Evolutionary conservation across 108 stramenopile genomes (phyloP), one percentile per base, ranked within the genome.

Genomic region (Skeletonema tropicum): DNA sequence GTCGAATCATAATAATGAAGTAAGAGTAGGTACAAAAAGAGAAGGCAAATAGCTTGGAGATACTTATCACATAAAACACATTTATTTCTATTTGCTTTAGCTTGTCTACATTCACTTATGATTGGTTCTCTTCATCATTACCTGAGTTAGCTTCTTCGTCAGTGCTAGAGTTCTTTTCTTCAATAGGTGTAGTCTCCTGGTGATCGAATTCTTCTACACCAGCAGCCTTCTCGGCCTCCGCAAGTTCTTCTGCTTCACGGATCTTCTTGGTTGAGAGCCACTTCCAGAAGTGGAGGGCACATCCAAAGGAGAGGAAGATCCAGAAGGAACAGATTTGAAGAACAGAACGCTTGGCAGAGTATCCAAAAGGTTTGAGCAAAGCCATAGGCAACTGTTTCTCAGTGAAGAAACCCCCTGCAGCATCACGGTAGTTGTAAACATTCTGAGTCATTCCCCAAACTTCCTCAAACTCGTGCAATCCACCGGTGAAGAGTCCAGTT

Each of bases 361-460:
- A 93, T 14, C 92, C 92, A 83, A 93, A 93, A 13, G 90, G 88
- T 71, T 93, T 91, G 39, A 93, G 64, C 15, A 93, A 59, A 19
- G 89, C 87, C 87, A 93, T 90, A 7, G 92, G 92, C 5, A 93
- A 71, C 36, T 73, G 61, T 66, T 91, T 83, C 45, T 80, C 72
- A 33, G 60, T 57, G 13, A 21, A 35, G 42, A 42, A 25, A 39
- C 57, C 30, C 10, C 35, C 62, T 48, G 45, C 60, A 8, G 58
- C 60, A 36, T 38, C 74, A 45, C 33, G 35, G 9, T 62, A 48
- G 26, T 75, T 58, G 77, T 88, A 94, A 23, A 94, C 83, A 41
- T 69, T 76, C 13, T 65, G 46, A 23, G 90, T 91, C 41, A 71
- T 68, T 39, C 90, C 89, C 29, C 60, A 81, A 10, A 82, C 90